Evolutionary conservation across 306 rosid species (phyloP), one percentile per base, ranked within the genome.

Genomic region (Cucumis cinereus): DNA sequence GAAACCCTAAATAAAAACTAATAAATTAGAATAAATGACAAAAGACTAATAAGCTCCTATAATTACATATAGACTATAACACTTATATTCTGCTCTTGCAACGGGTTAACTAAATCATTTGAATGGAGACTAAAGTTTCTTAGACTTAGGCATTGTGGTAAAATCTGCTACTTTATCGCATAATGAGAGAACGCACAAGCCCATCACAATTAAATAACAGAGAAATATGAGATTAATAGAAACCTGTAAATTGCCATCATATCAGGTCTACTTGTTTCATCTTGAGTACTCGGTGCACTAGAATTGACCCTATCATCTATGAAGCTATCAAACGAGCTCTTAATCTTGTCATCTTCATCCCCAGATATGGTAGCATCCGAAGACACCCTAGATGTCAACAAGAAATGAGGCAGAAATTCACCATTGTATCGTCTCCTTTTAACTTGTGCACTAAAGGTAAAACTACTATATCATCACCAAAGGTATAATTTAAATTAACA

Each of bases 191-290:
- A 47, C 23, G 13, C 26, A 36, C 52, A 47, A 13, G 4, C 40
- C 33, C 74, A 23, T 69, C 43, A 24, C 28, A 71, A 8, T 71
- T 45, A 59, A 67, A 45, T 40, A 66, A 79, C 23, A 74, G 58
- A 58, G 59, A 30, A 23, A 78, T 30, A 73, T 38, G 69, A 33
- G 41, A 78, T 76, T 66, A 55, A 22, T 61, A 50, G 45, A 33
- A 77, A 88, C 98, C 97, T 91, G 94, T 91, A 93, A 77, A 91
- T 83, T 71, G 94, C 89, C 94, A 91, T 93, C 96, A 91, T 93
- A 86, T 93, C 97, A 70, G 71, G 36, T 83, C 86, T 79, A 56
- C 89, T 75, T 70, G 82, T 82, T 81, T 82, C 90, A 71, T 91
- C 84, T 71, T 86, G 97, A 81, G 86, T 87, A 77, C 73, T 73